Conservation (phyloP, 164 flowering plant species). For the Warburgia ugandensis region DNA sequence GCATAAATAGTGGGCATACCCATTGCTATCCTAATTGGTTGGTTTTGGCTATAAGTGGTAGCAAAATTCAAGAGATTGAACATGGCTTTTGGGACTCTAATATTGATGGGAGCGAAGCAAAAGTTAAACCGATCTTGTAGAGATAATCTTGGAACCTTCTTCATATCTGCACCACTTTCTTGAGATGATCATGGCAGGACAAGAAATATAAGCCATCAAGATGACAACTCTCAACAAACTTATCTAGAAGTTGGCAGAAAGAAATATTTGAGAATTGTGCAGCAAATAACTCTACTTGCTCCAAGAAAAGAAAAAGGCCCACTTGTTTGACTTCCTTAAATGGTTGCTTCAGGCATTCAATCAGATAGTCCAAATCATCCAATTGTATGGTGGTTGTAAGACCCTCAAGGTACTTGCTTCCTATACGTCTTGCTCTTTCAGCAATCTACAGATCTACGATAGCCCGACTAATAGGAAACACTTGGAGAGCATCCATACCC, state of each 20-base stretch:
- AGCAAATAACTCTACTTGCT: constrained; percentile 90
- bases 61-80: constrained; percentile 79
- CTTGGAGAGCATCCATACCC: constrained; percentile 31
- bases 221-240: constrained; percentile 43
- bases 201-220: constrained; percentile 86
- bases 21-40: constrained; percentile 78
- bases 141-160: constrained; percentile 68
- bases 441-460: constrained; percentile 95
- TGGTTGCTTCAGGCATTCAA: constrained; percentile 82
- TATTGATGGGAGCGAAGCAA: constrained; percentile 93
- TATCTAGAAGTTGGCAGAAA: constrained; percentile 69
- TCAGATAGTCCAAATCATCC: constrained; percentile 71
- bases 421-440: constrained; percentile 95
- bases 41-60: constrained; percentile 54
- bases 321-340: constrained; percentile 64
- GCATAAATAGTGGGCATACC: constrained; percentile 88
- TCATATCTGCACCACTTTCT: constrained; percentile 88
- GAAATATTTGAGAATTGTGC: constrained; percentile 37
- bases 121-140: constrained; percentile 87
- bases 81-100: constrained; percentile 93
- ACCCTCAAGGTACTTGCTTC: constrained; percentile 88
- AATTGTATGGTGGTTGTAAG: constrained; percentile 68
- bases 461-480: constrained; percentile 79
- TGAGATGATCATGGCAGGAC: constrained; percentile 61
- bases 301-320: constrained; percentile 93